A percentile compares a stretch with the other conserved stretches of the same genome.
These are phyloP conservation scores for Diplocarpon mali DNA, from an alignment of 2,329 filamentous ascomycete genomes.

Conservation along the genomic window DNA sequence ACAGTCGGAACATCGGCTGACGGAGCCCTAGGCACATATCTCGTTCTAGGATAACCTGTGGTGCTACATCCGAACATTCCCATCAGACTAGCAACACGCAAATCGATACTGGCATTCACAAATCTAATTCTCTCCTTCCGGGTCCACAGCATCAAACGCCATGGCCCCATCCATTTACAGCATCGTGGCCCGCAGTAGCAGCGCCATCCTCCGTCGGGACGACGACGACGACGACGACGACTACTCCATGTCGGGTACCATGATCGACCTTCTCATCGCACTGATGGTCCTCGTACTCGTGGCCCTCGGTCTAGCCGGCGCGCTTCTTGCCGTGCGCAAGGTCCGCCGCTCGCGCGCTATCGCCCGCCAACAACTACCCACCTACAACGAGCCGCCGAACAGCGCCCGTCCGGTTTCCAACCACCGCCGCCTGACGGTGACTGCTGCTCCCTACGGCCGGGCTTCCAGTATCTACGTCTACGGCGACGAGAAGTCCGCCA, in stretches of 20 bases:
- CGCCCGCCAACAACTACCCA: constrained; percentile 48
- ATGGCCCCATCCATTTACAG: constrained; percentile 19
- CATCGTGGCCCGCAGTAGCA: constrained; percentile 30
- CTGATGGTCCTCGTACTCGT: constrained; percentile 70
- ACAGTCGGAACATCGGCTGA: constrained; percentile 6
- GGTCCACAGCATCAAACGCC: not conserved
- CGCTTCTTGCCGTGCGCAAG: constrained; percentile 63
- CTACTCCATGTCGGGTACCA: constrained; percentile 42
- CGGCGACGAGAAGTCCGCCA: constrained; percentile 66
- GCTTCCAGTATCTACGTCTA: constrained; percentile 67
- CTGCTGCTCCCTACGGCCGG: constrained; percentile 34
- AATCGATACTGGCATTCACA: constrained; percentile 5
- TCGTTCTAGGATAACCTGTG: constrained; percentile 1
- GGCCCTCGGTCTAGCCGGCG: constrained; percentile 53
- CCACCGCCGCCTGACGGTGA: constrained; percentile 46
- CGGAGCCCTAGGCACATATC: not conserved
- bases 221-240: constrained; percentile 29
- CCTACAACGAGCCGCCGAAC: constrained; percentile 42
- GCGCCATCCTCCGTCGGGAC: constrained; percentile 38
- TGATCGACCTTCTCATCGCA: constrained; percentile 68
- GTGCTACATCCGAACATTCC: not conserved
- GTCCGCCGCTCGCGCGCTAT: constrained; percentile 38
- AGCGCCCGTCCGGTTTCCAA: constrained; percentile 30
- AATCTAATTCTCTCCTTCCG: constrained; percentile 5
- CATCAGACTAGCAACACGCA: not conserved